These are phyloP conservation scores for Populus davidiana DNA, from an alignment of 345 rosid genomes.

Conservation along the genomic window DNA sequence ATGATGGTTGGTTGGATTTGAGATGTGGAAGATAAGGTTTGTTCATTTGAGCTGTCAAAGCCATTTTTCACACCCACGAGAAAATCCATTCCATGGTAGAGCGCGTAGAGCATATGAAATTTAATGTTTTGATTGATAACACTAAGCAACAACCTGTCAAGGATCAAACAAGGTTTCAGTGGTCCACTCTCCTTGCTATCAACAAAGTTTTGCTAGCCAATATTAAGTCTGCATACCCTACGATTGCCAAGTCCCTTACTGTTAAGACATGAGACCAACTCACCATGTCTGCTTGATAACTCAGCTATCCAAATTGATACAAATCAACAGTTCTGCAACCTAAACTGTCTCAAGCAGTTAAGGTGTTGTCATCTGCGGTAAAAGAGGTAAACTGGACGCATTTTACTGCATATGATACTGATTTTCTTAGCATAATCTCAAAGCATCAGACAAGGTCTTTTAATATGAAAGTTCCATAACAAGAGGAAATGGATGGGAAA, in stretches of 20 bases:
- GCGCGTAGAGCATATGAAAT: neutral
- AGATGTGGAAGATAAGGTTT: neutral
- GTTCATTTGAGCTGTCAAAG: neutral
- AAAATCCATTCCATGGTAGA: neutral
- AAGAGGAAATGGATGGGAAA: constrained; percentile 12
- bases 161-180: neutral
- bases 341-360: neutral
- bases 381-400: neutral
- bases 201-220: neutral
- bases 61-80: neutral
- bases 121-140: neutral
- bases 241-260: constrained; percentile 1
- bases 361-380: neutral
- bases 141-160: constrained; percentile 3
- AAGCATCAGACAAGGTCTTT: neutral
- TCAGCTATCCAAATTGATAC: neutral
- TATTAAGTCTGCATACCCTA: constrained; percentile 1
- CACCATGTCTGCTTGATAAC: neutral
- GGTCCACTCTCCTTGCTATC: neutral
- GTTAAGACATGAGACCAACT: neutral
- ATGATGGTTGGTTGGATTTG: neutral
- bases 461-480: neutral
- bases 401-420: neutral
- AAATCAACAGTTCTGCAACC: neutral
- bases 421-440: neutral